Base-by-base conservation (phyloP, 768 basidiomycete species). In the Rhodocollybia butyracea region DNA sequence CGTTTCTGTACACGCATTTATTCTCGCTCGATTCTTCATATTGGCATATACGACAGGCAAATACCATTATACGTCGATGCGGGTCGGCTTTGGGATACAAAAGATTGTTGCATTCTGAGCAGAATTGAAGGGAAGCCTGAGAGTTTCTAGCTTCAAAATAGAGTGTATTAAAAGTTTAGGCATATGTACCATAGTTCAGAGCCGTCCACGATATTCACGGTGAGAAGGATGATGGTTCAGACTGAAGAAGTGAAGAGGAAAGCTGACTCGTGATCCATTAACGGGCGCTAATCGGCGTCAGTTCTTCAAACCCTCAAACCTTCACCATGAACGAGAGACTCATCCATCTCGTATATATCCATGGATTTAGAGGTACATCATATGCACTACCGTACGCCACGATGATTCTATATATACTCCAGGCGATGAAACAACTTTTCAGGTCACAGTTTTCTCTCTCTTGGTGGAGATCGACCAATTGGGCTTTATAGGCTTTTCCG, bases 41-140 rank as follows among this genome's bases (percentile, higher is more conserved):
- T 1, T 76, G 70, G 69, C 95, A 98, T 65, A 96, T 97, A 47
- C 94, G 82, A 68, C 95, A 98, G 2, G 88, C 88, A 61, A 94
- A 95, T 40, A 94, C 83, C 82, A 98, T 88, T 53, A 88, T 83
- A 43, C 88, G 81, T 45, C 94, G 86, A 58, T 86, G 80, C 54
- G 84, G 84, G 71, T 97, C 95, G 40, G 91, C 94, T 73, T 94
- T 87, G 21, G 94, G 94, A 69, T 96, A 95, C 51, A 97, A 79
- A 27, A 97, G 80, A 67, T 97, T 96, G 75, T 95, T 94, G 78
- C 94, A 96, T 77, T 96, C 94, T 36, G 85, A 86, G 64, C 94
- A 96, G 72, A 96, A 96, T 61, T 91, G 85, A 27, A 96, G 83
- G 2, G 89, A 89, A 11, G 91, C 86, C 90, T 92, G 31, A n/a